These are phyloP conservation scores for Halteria grandinella DNA, from an alignment of 73 alveolate species.

Conservation along the genomic window DNA sequence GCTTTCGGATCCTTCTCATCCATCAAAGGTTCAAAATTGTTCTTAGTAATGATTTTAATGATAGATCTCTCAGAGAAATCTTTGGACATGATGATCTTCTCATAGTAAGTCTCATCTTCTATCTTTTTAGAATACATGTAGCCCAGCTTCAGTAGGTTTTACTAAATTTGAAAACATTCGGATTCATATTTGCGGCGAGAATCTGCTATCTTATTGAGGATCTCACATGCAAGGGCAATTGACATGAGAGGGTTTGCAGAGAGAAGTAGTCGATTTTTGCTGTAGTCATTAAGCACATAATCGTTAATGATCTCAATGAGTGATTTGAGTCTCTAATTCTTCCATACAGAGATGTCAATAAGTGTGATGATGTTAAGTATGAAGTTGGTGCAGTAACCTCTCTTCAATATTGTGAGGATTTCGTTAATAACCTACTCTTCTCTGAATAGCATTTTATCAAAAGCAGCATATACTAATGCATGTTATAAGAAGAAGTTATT, in stretches of 20 bases:
- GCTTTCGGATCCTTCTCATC: slow-evolving; percentile 75
- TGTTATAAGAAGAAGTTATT: slow-evolving; percentile 48
- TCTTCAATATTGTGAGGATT: background rate
- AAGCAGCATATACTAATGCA: slow-evolving; percentile 49
- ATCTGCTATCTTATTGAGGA: background rate
- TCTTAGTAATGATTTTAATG: slow-evolving; percentile 37
- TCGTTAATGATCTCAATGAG: slow-evolving; percentile 36
- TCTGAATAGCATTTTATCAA: slow-evolving; percentile 53
- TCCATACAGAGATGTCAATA: slow-evolving; percentile 60
- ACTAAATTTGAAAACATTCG: slow-evolving; percentile 33
- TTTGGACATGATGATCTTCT: slow-evolving; percentile 32
- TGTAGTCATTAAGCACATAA: slow-evolving; percentile 12
- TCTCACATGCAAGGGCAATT: slow-evolving; percentile 53
- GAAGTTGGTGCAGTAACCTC: slow-evolving; percentile 48
- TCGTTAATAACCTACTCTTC: slow-evolving; percentile 28
- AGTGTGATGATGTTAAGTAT: slow-evolving; percentile 32
- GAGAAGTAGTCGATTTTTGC: slow-evolving; percentile 25
- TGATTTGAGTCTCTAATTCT: slow-evolving; percentile 48
- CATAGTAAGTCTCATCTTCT: slow-evolving; percentile 58
- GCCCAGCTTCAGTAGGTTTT: slow-evolving; percentile 50
- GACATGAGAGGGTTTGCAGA: slow-evolving; percentile 55
- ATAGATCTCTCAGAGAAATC: slow-evolving; percentile 53
- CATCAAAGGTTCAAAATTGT: slow-evolving; percentile 63
- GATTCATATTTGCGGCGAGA: slow-evolving; percentile 39
- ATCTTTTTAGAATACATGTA: slow-evolving; percentile 57